Base-by-base conservation (phyloP, 352 stramenopile genomes). In the Globisporangium irregulare region DNA sequence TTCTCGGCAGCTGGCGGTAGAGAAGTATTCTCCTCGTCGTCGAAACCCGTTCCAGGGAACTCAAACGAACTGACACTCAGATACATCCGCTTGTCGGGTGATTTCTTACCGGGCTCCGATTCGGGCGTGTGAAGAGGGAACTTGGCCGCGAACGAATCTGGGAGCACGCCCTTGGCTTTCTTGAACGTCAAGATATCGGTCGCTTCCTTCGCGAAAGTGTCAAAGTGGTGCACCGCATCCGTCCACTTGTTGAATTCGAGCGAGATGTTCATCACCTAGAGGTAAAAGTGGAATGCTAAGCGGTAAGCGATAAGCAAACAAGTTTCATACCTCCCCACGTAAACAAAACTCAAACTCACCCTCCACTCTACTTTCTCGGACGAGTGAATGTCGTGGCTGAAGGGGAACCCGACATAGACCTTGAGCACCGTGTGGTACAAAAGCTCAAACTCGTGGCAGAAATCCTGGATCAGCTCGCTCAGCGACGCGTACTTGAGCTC, bases 301-400 rank as follows among this genome's bases (percentile, higher is more conserved):
- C 1, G 12, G 18, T 51, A 24, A 51, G 43, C 4, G 10, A 4
- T 7, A 10, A 22, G 18, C 43, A 51, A 22, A 22, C 43, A 3
- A 10, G 6, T 24, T 8, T 22, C 41, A 50, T 50, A 1, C 15
- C 18, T 20, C 14, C 29, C 18, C 4, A 46, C 10, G 20, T 22
- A 24, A 38, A 29, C 15, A 66, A 41, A 32, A 34, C 43, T 12
- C 6, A 27, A 27, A 81, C 78, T 18, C 63, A 93, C 85, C 60
- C 90, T 75, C 90, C 90, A 97, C 51, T 96, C 79, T 20, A 97
- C 86, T 69, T 89, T 87, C 66, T 96, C 90, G 0, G 87, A 91
- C 41, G 87, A 95, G 72, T 96, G 87, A 53, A 95, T 93, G 59
- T 94, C 80, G 63, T 94, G 88, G 24, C 79, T 84, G 27, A 97